Conservation (phyloP, 2,329 filamentous ascomycete genomes). For the Hypoxylon sp. region DNA sequence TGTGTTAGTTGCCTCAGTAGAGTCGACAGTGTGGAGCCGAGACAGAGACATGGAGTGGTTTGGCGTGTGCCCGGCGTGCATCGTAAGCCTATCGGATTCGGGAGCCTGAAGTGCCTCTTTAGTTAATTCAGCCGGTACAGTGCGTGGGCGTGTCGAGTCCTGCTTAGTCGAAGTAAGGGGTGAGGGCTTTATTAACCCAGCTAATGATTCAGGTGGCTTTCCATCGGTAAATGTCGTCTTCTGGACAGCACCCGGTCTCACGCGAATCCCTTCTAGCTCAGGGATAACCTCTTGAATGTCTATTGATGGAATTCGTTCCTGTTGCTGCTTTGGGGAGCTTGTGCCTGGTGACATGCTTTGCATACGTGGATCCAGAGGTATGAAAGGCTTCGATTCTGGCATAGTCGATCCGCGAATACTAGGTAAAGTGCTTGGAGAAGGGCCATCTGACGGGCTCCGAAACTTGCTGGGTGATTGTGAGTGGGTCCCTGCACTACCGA, state of each 20-base stretch:
- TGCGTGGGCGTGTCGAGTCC: conserved; percentile 47
- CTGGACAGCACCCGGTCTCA: conserved; percentile 68
- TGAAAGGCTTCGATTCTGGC: conserved; percentile 57
- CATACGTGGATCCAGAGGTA: conserved; percentile 62
- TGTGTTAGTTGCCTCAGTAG: conserved; percentile 59
- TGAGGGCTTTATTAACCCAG: conserved; percentile 50
- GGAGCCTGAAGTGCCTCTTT: conserved; percentile 63
- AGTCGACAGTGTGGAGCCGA: conserved; percentile 62
- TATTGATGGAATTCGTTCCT: conserved; percentile 63
- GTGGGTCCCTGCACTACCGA: conserved; percentile 38
- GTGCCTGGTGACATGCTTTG: conserved; percentile 56
- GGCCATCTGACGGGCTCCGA: conserved; percentile 42
- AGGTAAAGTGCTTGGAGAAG: conserved; percentile 46
- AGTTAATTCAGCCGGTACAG: conserved; percentile 60
- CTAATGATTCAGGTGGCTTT: conserved; percentile 46
- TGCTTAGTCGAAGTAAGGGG: conserved; percentile 51
- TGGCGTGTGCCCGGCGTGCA: conserved; percentile 75
- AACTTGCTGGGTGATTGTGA: conserved; percentile 38
- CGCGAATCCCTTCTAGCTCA: conserved; percentile 71
- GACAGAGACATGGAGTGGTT: conserved; percentile 70
- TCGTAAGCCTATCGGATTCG: conserved; percentile 67
- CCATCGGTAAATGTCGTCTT: conserved; percentile 65
- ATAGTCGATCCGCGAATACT: conserved; percentile 50
- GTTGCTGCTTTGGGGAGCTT: conserved; percentile 43
- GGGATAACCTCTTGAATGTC: conserved; percentile 72